phyloP scores from a whole-genome alignment of 441 rosid species.

The Isatis lusitanica region DNA sequence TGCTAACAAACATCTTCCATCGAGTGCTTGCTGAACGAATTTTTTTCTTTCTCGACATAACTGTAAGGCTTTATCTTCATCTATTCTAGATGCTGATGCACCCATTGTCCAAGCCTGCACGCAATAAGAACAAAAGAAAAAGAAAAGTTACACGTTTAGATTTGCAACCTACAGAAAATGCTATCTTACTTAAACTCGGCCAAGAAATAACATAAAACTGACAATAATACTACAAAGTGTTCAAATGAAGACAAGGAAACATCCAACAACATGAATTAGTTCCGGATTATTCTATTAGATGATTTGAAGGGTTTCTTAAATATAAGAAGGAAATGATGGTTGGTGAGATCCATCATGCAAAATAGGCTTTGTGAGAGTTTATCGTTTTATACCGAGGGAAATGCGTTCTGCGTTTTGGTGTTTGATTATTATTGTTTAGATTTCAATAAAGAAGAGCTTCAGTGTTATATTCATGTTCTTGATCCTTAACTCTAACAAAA shows the following conservation, averaged over 20 bases:
- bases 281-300: neutral
- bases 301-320: neutral
- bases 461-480: neutral
- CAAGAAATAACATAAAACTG: neutral
- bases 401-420: neutral
- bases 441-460: too few species aligned
- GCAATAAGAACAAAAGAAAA: neutral
- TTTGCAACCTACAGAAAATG: neutral
- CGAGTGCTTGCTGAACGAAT: constrained; percentile 83
- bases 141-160: neutral
- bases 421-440: neutral
- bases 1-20: constrained; percentile 87
- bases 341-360: neutral
- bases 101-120: constrained; percentile 55
- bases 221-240: neutral
- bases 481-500: neutral
- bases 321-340: neutral
- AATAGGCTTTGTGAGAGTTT: neutral
- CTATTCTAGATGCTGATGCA: constrained; percentile 66
- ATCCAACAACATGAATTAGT: too few species aligned
- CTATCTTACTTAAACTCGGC: neutral
- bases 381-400: neutral
- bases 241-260: neutral
- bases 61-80: constrained; percentile 84
- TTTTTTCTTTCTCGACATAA: constrained; percentile 92